Evolutionary conservation across 257 asterid species (phyloP).

Genomic region (Avicennia marina): DNA sequence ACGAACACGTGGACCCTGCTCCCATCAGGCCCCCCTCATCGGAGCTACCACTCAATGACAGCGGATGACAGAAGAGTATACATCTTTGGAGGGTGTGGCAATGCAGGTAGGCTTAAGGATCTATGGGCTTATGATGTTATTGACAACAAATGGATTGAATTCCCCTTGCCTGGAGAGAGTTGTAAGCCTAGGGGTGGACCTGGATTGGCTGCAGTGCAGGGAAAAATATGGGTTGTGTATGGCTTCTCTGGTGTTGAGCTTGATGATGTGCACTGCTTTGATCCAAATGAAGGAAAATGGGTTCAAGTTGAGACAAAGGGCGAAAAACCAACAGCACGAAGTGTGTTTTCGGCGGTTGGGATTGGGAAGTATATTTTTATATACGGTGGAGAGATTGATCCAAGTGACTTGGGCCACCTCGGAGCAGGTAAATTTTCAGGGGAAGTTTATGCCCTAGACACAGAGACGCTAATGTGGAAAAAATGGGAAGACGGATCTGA

Average conservation of each 20-base stretch:
- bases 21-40: slow-evolving; percentile 54
- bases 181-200: slow-evolving; percentile 91
- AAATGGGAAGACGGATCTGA: slow-evolving; percentile 37
- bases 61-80: slow-evolving; percentile 55
- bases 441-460: slow-evolving; percentile 55
- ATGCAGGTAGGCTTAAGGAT: slow-evolving; percentile 66
- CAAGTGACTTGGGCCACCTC: slow-evolving; percentile 82
- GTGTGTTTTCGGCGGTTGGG: slow-evolving; percentile 64
- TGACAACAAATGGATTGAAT: slow-evolving; percentile 46
- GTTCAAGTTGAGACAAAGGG: slow-evolving; percentile 59
- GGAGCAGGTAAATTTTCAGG: slow-evolving; percentile 77
- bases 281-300: slow-evolving; percentile 55
- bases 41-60: slow-evolving; percentile 87
- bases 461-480: slow-evolving; percentile 64
- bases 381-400: slow-evolving; percentile 86
- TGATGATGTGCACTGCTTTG: slow-evolving; percentile 74
- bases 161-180: slow-evolving; percentile 49
- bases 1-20: slow-evolving; percentile 58
- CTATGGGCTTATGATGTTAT: slow-evolving; percentile 71
- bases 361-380: slow-evolving; percentile 53
- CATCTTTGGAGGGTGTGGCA: slow-evolving; percentile 87
- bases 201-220: slow-evolving; percentile 47
- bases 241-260: slow-evolving; percentile 82
- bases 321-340: slow-evolving; percentile 65
- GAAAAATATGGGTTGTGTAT: slow-evolving; percentile 83